phyloP scores from a whole-genome alignment of 257 asterid species.

The Solanum peruvianum region DNA sequence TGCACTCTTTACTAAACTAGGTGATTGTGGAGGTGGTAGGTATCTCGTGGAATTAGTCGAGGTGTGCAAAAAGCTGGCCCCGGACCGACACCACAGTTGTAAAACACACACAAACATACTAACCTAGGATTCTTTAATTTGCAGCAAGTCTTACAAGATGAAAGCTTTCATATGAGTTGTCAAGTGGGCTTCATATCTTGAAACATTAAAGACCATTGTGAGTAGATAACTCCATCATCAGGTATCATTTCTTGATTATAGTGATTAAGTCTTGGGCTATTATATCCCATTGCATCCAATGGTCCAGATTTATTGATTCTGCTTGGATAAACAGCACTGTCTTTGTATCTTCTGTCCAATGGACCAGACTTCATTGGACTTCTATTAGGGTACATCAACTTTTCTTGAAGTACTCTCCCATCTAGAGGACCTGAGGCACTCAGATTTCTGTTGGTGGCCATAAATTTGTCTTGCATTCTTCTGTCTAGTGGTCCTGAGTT shows the following conservation, averaged over 20 bases:
- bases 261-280: slow-evolving; percentile 46
- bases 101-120: background rate
- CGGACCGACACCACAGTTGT: background rate
- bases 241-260: slow-evolving; percentile 17
- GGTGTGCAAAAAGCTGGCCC: background rate
- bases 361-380: slow-evolving; percentile 30
- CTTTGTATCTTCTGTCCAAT: slow-evolving; percentile 9
- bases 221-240: slow-evolving; percentile 32
- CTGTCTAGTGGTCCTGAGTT: slow-evolving; percentile 37
- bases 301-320: slow-evolving; percentile 9
- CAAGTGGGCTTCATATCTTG: slow-evolving; percentile 79
- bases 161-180: background rate
- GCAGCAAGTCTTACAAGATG: background rate
- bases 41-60: background rate
- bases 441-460: slow-evolving; percentile 8
- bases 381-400: slow-evolving; percentile 9
- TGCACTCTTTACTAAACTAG: background rate
- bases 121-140: background rate
- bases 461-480: slow-evolving; percentile 18
- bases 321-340: background rate
- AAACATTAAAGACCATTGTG: slow-evolving; percentile 85
- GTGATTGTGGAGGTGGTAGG: background rate
- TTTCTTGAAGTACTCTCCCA: slow-evolving; percentile 19
- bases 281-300: slow-evolving; percentile 23
- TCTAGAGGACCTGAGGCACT: slow-evolving; percentile 43